phyloP scores from a whole-genome alignment of 164 flowering plant genomes.

The Berberis vulgaris region DNA sequence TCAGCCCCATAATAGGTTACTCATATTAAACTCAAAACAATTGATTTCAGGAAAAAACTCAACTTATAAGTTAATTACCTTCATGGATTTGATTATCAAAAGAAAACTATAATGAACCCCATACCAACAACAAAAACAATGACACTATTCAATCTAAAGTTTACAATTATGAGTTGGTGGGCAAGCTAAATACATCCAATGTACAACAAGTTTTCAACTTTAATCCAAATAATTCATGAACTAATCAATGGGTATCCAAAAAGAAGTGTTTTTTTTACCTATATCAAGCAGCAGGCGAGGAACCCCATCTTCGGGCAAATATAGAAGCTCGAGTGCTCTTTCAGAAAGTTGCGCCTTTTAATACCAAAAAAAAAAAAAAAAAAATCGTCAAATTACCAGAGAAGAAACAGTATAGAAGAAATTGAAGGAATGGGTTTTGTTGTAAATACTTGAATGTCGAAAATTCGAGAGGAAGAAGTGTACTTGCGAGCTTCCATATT shows the following conservation, averaged over 20 bases:
- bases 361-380: no score
- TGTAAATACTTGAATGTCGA: conserved; percentile 62
- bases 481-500: conserved; percentile 84
- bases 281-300: conserved; percentile 87
- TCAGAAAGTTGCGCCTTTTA: conserved; percentile 63
- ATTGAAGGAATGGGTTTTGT: not conserved
- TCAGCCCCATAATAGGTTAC: no score
- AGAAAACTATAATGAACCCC: no score
- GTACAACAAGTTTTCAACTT: not conserved
- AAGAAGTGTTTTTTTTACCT: conserved; percentile 24
- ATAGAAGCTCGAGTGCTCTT: conserved; percentile 92
- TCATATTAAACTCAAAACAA: no score
- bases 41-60: no score
- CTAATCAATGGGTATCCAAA: not conserved
- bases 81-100: no score
- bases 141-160: no score
- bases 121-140: no score
- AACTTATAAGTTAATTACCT: no score
- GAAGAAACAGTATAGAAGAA: not conserved
- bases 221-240: not conserved
- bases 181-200: no score
- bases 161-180: no score
- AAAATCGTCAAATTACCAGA: not conserved
- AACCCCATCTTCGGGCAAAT: conserved; percentile 77
- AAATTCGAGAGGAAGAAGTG: conserved; percentile 85